A percentile compares a stretch with the other conserved stretches of the same genome.
Conservation (phyloP, 768 basidiomycete species). For the Rhodotorula graminis region DNA sequence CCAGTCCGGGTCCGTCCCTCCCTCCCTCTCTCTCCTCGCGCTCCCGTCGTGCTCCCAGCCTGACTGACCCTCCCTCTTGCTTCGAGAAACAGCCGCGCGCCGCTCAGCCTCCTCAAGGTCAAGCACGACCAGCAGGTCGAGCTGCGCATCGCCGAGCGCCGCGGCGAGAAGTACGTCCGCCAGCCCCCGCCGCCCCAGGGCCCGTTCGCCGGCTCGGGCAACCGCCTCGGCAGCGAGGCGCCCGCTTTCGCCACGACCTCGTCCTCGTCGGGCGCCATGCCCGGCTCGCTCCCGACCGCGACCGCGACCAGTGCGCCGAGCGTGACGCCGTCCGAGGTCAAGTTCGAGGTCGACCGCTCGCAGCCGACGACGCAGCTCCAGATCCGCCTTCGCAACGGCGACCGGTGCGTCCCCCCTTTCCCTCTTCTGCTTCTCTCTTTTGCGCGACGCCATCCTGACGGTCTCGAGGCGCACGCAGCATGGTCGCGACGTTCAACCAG, state of each 20-base stretch:
- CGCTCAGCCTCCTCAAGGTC: constrained; percentile 70
- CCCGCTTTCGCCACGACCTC: constrained; percentile 45
- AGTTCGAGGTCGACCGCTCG: constrained; percentile 75
- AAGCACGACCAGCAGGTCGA: constrained; percentile 74
- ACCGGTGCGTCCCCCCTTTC: constrained; percentile 56
- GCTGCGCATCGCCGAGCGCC: constrained; percentile 67
- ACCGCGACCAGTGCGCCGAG: background rate
- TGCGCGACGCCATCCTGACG: background rate
- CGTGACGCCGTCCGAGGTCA: constrained; percentile 41
- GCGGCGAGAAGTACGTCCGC: constrained; percentile 65
- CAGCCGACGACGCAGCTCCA: constrained; percentile 84
- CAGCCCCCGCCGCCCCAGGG: constrained; percentile 52
- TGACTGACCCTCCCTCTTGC: background rate
- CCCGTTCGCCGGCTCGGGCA: constrained; percentile 67
- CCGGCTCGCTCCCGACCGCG: constrained; percentile 37
- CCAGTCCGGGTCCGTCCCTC: constrained; percentile 61
- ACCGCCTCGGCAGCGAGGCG: constrained; percentile 68
- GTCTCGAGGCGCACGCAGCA: constrained; percentile 50
- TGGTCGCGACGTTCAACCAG: constrained; percentile 81
- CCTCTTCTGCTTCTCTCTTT: background rate
- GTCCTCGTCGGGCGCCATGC: constrained; percentile 43
- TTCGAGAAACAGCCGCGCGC: constrained; percentile 68
- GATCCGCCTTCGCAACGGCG: constrained; percentile 83
- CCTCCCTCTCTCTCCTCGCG: constrained; percentile 25
- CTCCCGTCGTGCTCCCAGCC: too few species aligned